Conservation (phyloP, 192 early-diverging fungal species). For the Gamsiella multidivaricata region DNA sequence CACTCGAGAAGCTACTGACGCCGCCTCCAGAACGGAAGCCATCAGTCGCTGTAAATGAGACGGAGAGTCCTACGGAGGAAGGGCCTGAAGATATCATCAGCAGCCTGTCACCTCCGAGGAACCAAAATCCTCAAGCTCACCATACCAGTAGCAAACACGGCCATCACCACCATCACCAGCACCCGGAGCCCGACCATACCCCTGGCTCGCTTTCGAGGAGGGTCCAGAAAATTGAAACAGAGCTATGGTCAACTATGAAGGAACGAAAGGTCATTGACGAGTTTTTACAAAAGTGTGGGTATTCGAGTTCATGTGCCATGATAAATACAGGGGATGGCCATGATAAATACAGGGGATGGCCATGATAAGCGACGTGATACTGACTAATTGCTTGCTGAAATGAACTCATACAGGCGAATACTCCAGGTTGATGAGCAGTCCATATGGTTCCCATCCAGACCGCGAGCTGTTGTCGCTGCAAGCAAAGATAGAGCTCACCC, state of each 20-base stretch:
- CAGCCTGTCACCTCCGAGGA: conserved; percentile 3
- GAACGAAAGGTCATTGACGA: conserved; percentile 45
- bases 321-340: no score
- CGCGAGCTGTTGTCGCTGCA: conserved; percentile 34
- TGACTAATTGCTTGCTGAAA: neutral
- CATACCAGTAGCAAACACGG: neutral
- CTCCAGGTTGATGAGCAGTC: conserved; percentile 22
- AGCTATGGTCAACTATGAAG: conserved; percentile 20
- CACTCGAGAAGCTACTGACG: conserved; percentile 28
- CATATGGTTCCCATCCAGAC: conserved; percentile 37
- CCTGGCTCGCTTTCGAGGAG: conserved; percentile 46
- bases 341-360: no score
- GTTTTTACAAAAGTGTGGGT: conserved; percentile 45
- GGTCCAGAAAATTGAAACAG: conserved; percentile 33
- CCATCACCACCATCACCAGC: conserved; percentile 4
- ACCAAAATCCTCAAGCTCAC: neutral
- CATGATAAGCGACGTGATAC: neutral
- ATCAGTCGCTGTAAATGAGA: neutral
- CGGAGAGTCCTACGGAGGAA: conserved; percentile 32
- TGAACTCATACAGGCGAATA: no score
- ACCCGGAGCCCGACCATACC: conserved; percentile 1
- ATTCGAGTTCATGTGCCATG: neutral
- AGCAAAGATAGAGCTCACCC: conserved; percentile 36
- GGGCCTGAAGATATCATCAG: conserved; percentile 26
- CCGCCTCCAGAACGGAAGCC: conserved; percentile 3